Conservation (phyloP, 2,329 filamentous ascomycete species). For the Fusarium sambucinum region DNA sequence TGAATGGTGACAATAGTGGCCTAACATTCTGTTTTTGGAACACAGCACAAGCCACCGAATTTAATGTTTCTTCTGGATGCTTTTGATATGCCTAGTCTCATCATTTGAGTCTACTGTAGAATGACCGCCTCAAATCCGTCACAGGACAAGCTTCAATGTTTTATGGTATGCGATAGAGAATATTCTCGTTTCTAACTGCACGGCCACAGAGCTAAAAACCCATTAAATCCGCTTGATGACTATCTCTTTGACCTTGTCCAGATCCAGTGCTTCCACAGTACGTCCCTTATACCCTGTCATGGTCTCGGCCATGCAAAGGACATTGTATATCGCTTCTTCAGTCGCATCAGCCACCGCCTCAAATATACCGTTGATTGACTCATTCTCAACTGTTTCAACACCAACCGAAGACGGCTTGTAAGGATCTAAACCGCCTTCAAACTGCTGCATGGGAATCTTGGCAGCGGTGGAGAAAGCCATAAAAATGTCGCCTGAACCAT, state of each 20-base stretch:
- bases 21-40: neutral
- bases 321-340: conserved; percentile 75
- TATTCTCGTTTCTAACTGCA: neutral
- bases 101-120: too few species aligned
- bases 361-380: conserved; percentile 71
- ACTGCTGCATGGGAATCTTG: conserved; percentile 56
- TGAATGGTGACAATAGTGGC: too few species aligned
- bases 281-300: conserved; percentile 66
- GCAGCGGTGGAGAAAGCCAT: conserved; percentile 74
- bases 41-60: too few species aligned
- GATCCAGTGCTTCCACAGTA: conserved; percentile 63
- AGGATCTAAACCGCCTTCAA: conserved; percentile 53
- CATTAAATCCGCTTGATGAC: conserved; percentile 51
- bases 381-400: conserved; percentile 61
- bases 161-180: neutral
- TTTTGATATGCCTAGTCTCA: too few species aligned
- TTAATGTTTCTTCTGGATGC: neutral
- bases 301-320: conserved; percentile 70
- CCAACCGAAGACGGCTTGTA: conserved; percentile 50
- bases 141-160: neutral
- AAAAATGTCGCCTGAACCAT: conserved; percentile 75
- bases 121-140: too few species aligned
- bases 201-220: neutral
- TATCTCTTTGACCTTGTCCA: conserved; percentile 60
- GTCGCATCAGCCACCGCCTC: conserved; percentile 72